Base-by-base conservation (phyloP, 129 eudicot genomes). In the Centrapalus pauciflorus region DNA sequence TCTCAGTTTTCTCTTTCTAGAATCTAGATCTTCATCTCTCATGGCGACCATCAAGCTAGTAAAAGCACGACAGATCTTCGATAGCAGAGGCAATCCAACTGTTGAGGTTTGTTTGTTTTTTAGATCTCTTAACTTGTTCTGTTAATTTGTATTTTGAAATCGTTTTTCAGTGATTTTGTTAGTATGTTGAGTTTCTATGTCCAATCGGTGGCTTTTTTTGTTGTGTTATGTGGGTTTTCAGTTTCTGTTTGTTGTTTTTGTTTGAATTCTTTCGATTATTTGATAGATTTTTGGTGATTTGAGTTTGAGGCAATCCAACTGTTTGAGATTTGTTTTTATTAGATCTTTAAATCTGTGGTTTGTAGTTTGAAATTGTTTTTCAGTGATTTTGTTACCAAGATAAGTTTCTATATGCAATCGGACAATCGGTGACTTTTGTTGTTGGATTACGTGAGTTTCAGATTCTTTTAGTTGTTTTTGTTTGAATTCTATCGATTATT, bases 11-110 rank as follows among this genome's bases (percentile, higher is more conserved):
- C 77, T 61, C 43, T 45, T 10, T 71, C 28, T 14, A 21, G n/a
- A 23, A 20, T 43, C 40, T 46, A 72, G 80, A 68, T 73, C 83
- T 65, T 54, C 67, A 77, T 33, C 78, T 72, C 78, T 72, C 46
- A 84, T 92, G 98, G 98, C 93, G 1, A 81, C 92, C 5, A 93
- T 93, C 82, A 27, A 76, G 56, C 43, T 50, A 72, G 76, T 93
- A 4, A 77, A 84, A 70, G 98, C 98, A 11, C 95, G 98, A 9
- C 96, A 92, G 81, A 93, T 93, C 91, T 93, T 87, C 77, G 98
- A 93, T 74, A 93, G 98, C 90, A 84, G 98, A 79, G 98, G 98
- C 67, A 93, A 93, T 38, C 98, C 98, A 9, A 93, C 98, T 41
- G 98, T 93, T 59, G 98, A 93, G 98, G 98, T 93, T 19, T 23